Evolutionary conservation across 345 rosid species (phyloP).

Genomic region (Gossypium turneri): DNA sequence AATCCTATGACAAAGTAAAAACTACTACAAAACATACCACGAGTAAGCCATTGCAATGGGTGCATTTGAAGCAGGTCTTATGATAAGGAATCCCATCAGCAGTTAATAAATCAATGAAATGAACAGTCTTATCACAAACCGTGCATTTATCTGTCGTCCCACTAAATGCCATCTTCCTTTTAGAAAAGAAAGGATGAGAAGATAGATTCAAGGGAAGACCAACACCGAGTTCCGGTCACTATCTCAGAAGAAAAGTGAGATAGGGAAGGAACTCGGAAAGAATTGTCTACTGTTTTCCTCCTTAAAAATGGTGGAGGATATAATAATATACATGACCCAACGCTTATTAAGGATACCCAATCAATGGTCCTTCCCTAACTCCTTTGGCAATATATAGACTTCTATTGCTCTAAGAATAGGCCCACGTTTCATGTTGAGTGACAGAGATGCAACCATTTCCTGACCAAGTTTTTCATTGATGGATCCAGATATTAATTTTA

Average conservation of each 20-base stretch:
- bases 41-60: slow-evolving; percentile 76
- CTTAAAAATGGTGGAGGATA: background rate
- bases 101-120: slow-evolving; percentile 57
- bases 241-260: background rate
- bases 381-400: background rate
- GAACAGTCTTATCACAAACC: slow-evolving; percentile 76
- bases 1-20: background rate
- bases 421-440: background rate
- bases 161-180: slow-evolving; percentile 38
- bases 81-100: slow-evolving; percentile 81
- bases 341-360: background rate
- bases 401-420: background rate
- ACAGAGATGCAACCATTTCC: background rate
- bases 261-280: background rate
- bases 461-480: background rate
- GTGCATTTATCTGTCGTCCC: slow-evolving; percentile 77
- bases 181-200: background rate
- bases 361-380: background rate
- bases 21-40: slow-evolving; percentile 29
- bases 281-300: background rate
- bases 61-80: slow-evolving; percentile 87
- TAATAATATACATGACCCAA: background rate
- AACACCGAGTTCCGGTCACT: background rate
- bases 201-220: background rate
- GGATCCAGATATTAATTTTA: background rate